Evolutionary conservation across 495 filamentous ascomycete species (phyloP).

Genomic region (Entonaema liquescens): DNA sequence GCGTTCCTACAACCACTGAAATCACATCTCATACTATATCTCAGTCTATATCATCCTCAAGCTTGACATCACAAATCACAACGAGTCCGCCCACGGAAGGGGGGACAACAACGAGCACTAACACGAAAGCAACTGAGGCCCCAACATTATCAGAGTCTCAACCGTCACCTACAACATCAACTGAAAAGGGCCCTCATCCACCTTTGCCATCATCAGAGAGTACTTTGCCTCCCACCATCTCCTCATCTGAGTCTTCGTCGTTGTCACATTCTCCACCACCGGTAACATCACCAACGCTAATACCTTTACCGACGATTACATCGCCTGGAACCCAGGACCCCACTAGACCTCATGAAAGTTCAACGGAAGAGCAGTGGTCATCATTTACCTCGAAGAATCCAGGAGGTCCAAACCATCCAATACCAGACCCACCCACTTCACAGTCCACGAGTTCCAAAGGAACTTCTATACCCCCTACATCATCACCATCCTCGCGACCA

Average conservation of each 20-base stretch:
- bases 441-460: background rate
- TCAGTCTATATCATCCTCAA: background rate
- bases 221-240: slow-evolving; percentile 1
- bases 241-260: background rate
- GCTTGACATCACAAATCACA: background rate
- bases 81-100: background rate
- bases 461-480: background rate
- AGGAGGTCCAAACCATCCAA: slow-evolving; percentile 1
- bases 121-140: background rate
- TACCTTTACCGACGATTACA: background rate
- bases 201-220: background rate
- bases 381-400: slow-evolving; percentile 5
- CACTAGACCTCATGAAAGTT: slow-evolving; percentile 7
- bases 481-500: background rate
- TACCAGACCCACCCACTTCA: slow-evolving; percentile 3
- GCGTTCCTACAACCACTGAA: background rate
- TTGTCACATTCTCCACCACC: slow-evolving; percentile 1
- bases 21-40: background rate
- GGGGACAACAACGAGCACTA: background rate
- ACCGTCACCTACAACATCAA: background rate
- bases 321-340: background rate
- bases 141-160: slow-evolving; percentile 1
- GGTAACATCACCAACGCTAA: background rate
- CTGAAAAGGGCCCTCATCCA: background rate
- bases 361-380: background rate